A percentile compares a stretch with the other conserved stretches of the same genome.
Conservation (phyloP, 345 rosid genomes). For the Toxicodendron radicans region DNA sequence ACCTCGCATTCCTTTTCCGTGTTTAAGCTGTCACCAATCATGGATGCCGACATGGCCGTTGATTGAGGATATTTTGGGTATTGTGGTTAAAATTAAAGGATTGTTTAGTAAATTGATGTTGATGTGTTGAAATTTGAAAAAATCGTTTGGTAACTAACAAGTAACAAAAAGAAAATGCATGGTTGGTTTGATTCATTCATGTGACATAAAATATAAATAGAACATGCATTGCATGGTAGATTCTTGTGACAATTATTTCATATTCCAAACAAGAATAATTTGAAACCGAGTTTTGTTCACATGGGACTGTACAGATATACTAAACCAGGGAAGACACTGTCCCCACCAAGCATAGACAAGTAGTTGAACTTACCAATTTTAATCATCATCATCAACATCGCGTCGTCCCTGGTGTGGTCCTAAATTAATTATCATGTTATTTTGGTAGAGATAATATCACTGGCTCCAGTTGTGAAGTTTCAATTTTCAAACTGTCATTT, state of each 20-base stretch:
- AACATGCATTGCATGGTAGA: neutral
- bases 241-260: neutral
- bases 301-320: neutral
- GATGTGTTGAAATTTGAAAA: no score
- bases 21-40: constrained; percentile 11
- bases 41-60: neutral
- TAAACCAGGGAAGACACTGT: neutral
- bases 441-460: neutral
- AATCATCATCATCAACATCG: neutral
- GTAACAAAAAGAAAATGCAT: no score
- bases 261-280: neutral
- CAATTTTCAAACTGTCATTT: neutral
- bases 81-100: neutral
- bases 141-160: no score
- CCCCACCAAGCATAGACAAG: neutral
- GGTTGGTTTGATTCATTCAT: no score
- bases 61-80: neutral
- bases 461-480: constrained; percentile 8
- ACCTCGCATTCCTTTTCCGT: neutral
- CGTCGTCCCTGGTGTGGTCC: neutral
- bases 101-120: neutral
- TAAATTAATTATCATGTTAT: neutral
- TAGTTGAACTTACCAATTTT: neutral
- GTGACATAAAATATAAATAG: no score
- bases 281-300: neutral